Evolutionary conservation across 495 filamentous ascomycete species (phyloP), one percentile per base, ranked within the genome.

Genomic region (Penicillium ucsense): DNA sequence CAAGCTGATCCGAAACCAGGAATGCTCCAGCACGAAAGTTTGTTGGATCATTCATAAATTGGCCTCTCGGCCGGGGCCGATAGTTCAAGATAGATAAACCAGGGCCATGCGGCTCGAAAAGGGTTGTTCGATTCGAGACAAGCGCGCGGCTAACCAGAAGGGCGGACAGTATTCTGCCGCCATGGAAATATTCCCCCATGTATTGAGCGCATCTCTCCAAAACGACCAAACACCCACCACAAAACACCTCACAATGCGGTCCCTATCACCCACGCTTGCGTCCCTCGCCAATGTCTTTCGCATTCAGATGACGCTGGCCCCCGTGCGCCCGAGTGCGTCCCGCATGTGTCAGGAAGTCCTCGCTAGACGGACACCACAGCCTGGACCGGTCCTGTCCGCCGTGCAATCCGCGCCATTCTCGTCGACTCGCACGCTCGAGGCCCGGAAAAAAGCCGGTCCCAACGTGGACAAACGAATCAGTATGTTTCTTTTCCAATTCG

Each of bases 271-370:
- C 2, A 54, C 66, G 6, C 66, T 75, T 51, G 60, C 65, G 46
- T 71, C 65, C 2, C 65, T 77, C 44, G 71, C 70, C 47, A 71
- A 63, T 47, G 67, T 68, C 41, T 70, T 75, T 57, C 56, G 54
- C 43, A 70, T 73, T 34, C 68, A 68, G 10, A 60, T 70, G 50
- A 62, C 63, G 7, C 51, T 64, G 43, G 53, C 60, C 30, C 51
- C 59, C 2, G 41, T 55, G 30, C 61, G 66, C 41, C 66, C 68
- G 28, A 55, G 59, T 20, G 50, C 64, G 12, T 50, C 46, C 38
- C 55, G 52, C n/a, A 47, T 50, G 41, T 60, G 57, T 56, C 60
- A 62, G 38, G 59, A 62, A 41, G 52, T 53, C 46, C 48, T 64
- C 38, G 43, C 49, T 37, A 53, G 57, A 35, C 54, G 52, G 56